These are phyloP conservation scores for Phyllostachys edulis DNA, from an alignment of 176 grass and related monocot genomes.

Conservation along the genomic window DNA sequence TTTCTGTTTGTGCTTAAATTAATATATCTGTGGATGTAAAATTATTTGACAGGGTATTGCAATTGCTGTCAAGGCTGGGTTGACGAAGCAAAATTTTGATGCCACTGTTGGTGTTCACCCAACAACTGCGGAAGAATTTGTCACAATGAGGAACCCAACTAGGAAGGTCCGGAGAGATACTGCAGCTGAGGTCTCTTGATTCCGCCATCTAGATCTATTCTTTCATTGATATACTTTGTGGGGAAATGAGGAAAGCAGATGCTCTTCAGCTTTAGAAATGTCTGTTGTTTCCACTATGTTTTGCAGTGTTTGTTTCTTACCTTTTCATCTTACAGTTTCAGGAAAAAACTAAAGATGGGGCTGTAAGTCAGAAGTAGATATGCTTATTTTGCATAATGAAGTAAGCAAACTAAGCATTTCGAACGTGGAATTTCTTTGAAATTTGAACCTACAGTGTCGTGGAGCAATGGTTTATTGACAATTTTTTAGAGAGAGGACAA, in stretches of 20 bases:
- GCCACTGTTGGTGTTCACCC: constrained; percentile 69
- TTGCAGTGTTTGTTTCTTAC: not conserved
- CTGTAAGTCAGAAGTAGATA: constrained; percentile 19
- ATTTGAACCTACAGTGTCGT: not conserved
- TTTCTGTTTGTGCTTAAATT: not conserved
- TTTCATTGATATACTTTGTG: not conserved
- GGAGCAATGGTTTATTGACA: not conserved
- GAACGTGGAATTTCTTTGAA: not conserved
- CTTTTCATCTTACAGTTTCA: constrained; percentile 33
- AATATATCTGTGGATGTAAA: not conserved
- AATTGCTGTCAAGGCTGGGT: constrained; percentile 80
- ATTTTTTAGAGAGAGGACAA: not conserved
- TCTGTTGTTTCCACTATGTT: not conserved
- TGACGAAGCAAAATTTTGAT: constrained; percentile 82
- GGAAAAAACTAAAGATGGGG: constrained; percentile 46
- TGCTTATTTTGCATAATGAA: constrained; percentile 1
- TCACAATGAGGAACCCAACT: constrained; percentile 70
- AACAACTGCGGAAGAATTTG: constrained; percentile 71
- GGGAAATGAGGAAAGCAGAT: not conserved
- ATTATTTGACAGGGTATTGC: constrained; percentile 51
- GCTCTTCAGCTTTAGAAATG: not conserved
- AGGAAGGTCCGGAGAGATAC: constrained; percentile 53
- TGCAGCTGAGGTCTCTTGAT: constrained; percentile 31
- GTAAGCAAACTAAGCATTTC: constrained; percentile 32
- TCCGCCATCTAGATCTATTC: not conserved